Evolutionary conservation across 139 green algal genomes (phyloP).

Genomic region (Nannochloris sp.): DNA sequence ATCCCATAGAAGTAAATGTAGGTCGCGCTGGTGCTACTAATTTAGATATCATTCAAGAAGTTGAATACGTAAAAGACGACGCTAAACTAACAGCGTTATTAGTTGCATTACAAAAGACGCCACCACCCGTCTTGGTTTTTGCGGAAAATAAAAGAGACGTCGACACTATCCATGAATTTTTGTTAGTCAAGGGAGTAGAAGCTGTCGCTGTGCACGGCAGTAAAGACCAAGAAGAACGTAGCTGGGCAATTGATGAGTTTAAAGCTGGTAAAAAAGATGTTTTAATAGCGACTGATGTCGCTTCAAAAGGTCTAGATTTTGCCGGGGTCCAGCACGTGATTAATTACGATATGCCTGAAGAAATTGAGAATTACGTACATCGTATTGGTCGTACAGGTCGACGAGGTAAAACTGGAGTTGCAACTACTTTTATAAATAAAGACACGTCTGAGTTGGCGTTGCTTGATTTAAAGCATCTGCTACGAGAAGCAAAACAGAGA

Average conservation of each 20-base stretch:
- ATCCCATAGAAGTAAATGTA: constrained; percentile 90
- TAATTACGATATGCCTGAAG: constrained; percentile 98
- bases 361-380: constrained; percentile 99
- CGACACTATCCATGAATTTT: constrained; percentile 92
- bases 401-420: constrained; percentile 93
- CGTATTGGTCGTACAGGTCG: constrained; percentile 81
- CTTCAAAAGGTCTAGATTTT: constrained; percentile 87
- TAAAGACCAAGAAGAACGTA: constrained; percentile 93
- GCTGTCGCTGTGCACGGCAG: constrained; percentile 92
- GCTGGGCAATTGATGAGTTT: constrained; percentile 80
- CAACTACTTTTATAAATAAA: constrained; percentile 98
- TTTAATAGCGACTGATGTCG: constrained; percentile 96
- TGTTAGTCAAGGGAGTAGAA: constrained; percentile 90
- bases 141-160: constrained; percentile 97
- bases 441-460: constrained; percentile 85
- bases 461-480: constrained; percentile 97
- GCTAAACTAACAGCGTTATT: constrained; percentile 92
- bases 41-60: constrained; percentile 95
- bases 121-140: constrained; percentile 95
- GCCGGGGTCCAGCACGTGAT: constrained; percentile 95
- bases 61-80: constrained; percentile 99
- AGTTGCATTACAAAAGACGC: constrained; percentile 96
- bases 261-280: constrained; percentile 88
- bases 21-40: constrained; percentile 88
- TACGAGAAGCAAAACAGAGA: constrained; percentile 91